Evolutionary conservation across 768 basidiomycete genomes (phyloP).

Genomic region (Calocera cornea): DNA sequence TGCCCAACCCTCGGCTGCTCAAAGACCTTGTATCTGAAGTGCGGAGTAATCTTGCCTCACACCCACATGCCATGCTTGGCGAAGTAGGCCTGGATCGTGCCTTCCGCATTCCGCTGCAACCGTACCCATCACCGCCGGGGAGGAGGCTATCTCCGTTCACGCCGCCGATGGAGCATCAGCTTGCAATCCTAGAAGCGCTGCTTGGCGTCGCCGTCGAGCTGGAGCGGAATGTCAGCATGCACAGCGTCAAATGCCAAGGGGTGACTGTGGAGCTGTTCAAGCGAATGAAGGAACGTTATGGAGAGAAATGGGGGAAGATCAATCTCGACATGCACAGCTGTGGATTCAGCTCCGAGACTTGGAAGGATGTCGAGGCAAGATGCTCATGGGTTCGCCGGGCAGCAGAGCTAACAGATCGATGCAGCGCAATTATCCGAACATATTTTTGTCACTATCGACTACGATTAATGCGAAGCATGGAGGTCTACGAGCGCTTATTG

Average conservation of each 20-base stretch:
- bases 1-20: conserved; percentile 64
- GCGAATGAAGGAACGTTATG: conserved; percentile 42
- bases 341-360: conserved; percentile 64
- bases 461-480: conserved; percentile 65
- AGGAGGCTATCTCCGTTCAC: conserved; percentile 61
- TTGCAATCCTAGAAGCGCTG: conserved; percentile 68
- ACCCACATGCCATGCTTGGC: conserved; percentile 70
- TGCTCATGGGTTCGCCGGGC: neutral
- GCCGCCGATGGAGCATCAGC: conserved; percentile 68
- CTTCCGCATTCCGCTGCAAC: conserved; percentile 56
- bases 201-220: conserved; percentile 72
- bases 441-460: conserved; percentile 78
- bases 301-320: conserved; percentile 42
- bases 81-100: conserved; percentile 84
- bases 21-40: conserved; percentile 45
- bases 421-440: conserved; percentile 32
- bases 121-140: conserved; percentile 25
- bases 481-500: conserved; percentile 50
- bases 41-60: conserved; percentile 42
- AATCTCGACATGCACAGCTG: conserved; percentile 87
- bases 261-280: conserved; percentile 54
- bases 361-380: conserved; percentile 60
- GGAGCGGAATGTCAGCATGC: conserved; percentile 65
- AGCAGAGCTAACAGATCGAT: neutral
- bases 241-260: conserved; percentile 68